Evolutionary conservation across 129 eudicot genomes (phyloP).

Genomic region (Centella asiatica): DNA sequence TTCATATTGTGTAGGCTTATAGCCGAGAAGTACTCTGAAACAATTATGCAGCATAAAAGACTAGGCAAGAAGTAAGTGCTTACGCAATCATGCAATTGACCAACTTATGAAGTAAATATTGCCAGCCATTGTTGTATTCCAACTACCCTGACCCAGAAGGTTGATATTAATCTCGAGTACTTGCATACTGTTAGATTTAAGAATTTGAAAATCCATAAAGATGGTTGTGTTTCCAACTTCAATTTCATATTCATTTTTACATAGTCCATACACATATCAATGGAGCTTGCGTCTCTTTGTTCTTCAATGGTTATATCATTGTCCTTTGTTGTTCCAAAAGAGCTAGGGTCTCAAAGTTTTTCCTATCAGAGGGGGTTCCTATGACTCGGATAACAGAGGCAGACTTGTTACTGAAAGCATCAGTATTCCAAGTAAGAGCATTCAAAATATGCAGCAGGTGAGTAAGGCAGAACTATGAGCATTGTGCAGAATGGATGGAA

Average conservation of each 20-base stretch:
- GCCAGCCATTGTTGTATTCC: constrained; percentile 4
- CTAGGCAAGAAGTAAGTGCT: too few species aligned
- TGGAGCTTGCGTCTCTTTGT: constrained; percentile 4
- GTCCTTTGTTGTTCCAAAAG: background rate
- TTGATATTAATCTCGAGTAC: background rate
- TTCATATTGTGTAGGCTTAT: background rate
- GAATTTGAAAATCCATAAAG: background rate
- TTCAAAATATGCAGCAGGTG: constrained; percentile 30
- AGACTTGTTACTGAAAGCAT: constrained; percentile 24
- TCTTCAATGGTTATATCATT: background rate
- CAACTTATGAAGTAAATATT: background rate
- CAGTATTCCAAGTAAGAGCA: constrained; percentile 48
- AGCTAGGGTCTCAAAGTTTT: background rate
- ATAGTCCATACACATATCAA: background rate
- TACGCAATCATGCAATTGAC: background rate
- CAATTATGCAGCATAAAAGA: background rate
- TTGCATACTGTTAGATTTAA: background rate
- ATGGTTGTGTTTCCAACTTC: background rate
- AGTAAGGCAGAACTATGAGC: background rate
- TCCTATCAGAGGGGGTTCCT: background rate
- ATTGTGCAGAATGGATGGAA: constrained; percentile 33
- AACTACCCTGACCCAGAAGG: background rate
- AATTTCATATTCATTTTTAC: background rate
- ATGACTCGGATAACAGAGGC: background rate
- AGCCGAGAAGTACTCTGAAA: background rate